Conservation (phyloP, 164 flowering plant genomes). For the Warburgia ugandensis region DNA sequence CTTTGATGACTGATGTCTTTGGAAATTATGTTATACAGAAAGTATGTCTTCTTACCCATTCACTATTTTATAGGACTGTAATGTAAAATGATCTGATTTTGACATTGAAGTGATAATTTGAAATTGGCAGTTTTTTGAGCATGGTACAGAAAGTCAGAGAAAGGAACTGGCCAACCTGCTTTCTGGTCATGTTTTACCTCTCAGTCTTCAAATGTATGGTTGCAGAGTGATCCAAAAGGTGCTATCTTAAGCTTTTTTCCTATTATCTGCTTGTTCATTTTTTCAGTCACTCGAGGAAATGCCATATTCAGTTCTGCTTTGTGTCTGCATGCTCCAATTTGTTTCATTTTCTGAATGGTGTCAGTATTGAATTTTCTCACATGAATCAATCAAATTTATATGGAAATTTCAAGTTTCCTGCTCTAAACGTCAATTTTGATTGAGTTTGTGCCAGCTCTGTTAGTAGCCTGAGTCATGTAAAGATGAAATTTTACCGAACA, state of each 20-base stretch:
- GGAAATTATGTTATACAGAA: constrained; percentile 81
- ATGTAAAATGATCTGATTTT: constrained; percentile 1
- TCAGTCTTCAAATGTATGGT: constrained; percentile 95
- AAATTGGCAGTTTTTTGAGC: constrained; percentile 74
- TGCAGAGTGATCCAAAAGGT: constrained; percentile 97
- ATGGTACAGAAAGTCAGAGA: constrained; percentile 72
- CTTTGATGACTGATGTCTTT: constrained; percentile 42
- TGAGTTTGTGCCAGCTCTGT: no score
- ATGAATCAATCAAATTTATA: no score
- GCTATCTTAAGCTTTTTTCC: constrained; percentile 9
- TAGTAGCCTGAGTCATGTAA: no score
- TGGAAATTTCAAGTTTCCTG: neutral
- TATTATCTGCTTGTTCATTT: constrained; percentile 1
- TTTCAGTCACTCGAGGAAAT: no score
- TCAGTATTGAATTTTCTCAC: neutral
- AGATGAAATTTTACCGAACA: no score
- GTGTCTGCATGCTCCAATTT: neutral
- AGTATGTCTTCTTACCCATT: constrained; percentile 25
- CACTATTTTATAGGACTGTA: neutral
- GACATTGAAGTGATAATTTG: neutral
- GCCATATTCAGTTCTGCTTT: no score
- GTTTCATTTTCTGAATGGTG: neutral
- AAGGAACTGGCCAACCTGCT: constrained; percentile 67
- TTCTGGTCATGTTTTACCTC: constrained; percentile 76
- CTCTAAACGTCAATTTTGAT: no score